Evolutionary conservation across 345 rosid genomes (phyloP).

Genomic region (Syzygium aqueum): DNA sequence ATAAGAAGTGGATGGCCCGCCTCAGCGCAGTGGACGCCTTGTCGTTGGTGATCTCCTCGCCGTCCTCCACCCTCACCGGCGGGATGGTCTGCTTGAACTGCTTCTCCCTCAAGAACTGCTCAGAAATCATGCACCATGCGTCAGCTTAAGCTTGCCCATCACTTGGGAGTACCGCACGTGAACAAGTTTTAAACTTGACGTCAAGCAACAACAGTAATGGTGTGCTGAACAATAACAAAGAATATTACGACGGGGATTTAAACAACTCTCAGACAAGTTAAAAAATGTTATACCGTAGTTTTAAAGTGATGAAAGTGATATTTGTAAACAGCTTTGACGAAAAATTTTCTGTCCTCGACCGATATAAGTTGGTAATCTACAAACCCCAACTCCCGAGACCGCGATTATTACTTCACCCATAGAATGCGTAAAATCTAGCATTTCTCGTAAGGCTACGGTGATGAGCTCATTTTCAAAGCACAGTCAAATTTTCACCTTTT

Average conservation of each 20-base stretch:
- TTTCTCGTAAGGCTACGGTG: background rate
- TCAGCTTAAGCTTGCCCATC: background rate
- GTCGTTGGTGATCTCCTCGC: constrained; percentile 18
- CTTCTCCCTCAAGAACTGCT: constrained; percentile 18
- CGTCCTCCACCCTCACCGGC: constrained; percentile 12
- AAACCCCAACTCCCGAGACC: background rate
- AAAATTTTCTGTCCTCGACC: background rate
- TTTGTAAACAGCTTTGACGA: background rate
- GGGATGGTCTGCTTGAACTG: constrained; percentile 15
- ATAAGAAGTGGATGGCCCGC: constrained; percentile 19
- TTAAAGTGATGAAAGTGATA: background rate
- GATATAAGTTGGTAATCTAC: background rate
- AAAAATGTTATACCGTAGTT: background rate
- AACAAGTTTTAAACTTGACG: background rate
- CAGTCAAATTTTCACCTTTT: too few species aligned
- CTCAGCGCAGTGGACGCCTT: constrained; percentile 7
- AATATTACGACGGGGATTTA: background rate
- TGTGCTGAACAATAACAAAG: too few species aligned
- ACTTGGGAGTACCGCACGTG: background rate
- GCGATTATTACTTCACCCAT: background rate
- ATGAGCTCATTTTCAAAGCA: background rate
- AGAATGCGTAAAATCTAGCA: background rate
- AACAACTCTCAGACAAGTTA: background rate
- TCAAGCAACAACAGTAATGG: background rate
- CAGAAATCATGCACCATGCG: background rate